Percentiles rank a stretch among this genome's conserved stretches.
phyloP scores from a whole-genome alignment of 495 filamentous ascomycete genomes.

The Penicillium crystallinum region DNA sequence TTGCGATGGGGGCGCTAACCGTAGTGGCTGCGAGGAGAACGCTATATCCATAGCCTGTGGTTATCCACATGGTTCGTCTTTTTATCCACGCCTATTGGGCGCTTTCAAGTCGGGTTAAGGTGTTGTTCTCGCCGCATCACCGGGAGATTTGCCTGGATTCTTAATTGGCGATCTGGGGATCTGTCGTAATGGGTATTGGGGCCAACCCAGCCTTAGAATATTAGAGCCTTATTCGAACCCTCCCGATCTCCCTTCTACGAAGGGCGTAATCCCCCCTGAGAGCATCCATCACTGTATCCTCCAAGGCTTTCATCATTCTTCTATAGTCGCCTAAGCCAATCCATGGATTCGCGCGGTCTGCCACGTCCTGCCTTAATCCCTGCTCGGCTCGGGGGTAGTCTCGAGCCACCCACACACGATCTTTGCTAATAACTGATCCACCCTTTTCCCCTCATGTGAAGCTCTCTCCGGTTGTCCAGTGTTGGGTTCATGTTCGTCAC shows the following conservation, averaged over 20 bases:
- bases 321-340: not conserved
- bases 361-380: slow-evolving; percentile 1
- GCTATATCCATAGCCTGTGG: slow-evolving; percentile 20
- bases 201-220: not conserved
- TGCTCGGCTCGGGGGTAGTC: slow-evolving; percentile 10
- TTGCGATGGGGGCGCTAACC: not conserved
- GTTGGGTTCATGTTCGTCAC: slow-evolving; percentile 15
- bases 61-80: slow-evolving; percentile 22
- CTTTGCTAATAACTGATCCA: slow-evolving; percentile 1
- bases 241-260: not conserved
- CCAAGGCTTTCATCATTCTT: not conserved
- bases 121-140: slow-evolving; percentile 10
- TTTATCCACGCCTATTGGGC: slow-evolving; percentile 12
- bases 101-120: not conserved
- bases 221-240: slow-evolving; percentile 6
- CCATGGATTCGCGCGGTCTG: slow-evolving; percentile 4
- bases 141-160: slow-evolving; percentile 13
- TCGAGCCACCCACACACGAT: slow-evolving; percentile 3
- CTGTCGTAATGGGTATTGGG: not conserved
- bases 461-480: not conserved
- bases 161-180: slow-evolving; percentile 18
- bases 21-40: slow-evolving; percentile 3
- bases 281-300: not conserved
- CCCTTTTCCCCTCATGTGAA: slow-evolving; percentile 10
- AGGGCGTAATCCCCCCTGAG: not conserved